Base-by-base conservation (phyloP, 176 grass and related monocot genomes). In the Poa annua region DNA sequence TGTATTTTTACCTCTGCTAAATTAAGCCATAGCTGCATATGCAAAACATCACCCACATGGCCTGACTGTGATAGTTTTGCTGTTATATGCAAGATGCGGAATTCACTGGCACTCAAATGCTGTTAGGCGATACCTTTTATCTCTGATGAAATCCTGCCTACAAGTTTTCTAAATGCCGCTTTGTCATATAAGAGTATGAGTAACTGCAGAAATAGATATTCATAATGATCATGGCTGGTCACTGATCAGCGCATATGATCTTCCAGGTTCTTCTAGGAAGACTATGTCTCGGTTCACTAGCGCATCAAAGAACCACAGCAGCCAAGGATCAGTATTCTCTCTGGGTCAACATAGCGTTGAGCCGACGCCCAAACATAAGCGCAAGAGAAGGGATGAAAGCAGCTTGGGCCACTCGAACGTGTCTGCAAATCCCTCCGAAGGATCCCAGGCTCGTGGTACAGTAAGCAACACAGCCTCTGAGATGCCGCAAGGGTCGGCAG, bases 221-320 rank as follows among this genome's bases (percentile, higher is more conserved):
- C 2, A 3, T 34, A 2, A 35, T 12, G 51, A 35, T 35, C 39
- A 16, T 34, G 16, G 62, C 54, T 32, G 26, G 32, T 45, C 33
- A 35, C 49, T 67, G 57, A 66, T 22, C 47, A 32, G 12, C 63
- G 26, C 11, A 13, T 17, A 39, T 81, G n/a, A n/a, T 49, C 7
- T 59, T 57, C 21, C 61, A 86, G 80, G 88, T 88, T 86, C 76
- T 81, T 88, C 32, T 42, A 79, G 62, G 48, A 93, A 83, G 86
- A 86, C 81, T 5, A 88, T 61, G 75, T 88, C 82, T 78, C 75
- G 61, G 50, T 86, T 87, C 47, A 81, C 41, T 11, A 16, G 81
- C 14, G 38, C 54, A 45, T 78, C 38, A 1, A 90, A 86, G 67
- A 84, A 90, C 13, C 74, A 16, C 50, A 93, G 85, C 68, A 83